These are phyloP conservation scores for Neopestalotiopsis rosae DNA, from an alignment of 2,329 filamentous ascomycete species.

Conservation along the genomic window DNA sequence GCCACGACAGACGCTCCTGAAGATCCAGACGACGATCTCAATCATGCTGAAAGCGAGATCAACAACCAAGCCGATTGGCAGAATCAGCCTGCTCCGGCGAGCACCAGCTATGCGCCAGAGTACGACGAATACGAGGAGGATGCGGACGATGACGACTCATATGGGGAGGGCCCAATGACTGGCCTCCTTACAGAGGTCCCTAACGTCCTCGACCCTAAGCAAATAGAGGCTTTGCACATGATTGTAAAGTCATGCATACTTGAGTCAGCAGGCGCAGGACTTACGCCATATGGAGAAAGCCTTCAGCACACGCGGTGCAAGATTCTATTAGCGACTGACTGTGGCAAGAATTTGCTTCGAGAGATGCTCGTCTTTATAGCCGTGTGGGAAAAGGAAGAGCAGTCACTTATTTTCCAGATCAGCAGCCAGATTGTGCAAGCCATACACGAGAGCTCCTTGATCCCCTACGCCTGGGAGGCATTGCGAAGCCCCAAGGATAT, in stretches of 20 bases:
- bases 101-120: conserved; percentile 46
- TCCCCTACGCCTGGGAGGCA: conserved; percentile 91
- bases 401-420: conserved; percentile 94
- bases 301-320: conserved; percentile 90
- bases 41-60: conserved; percentile 43
- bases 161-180: conserved; percentile 77
- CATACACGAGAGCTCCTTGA: conserved; percentile 84
- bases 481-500: conserved; percentile 94
- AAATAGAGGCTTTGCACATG: conserved; percentile 96
- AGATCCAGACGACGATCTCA: conserved; percentile 39
- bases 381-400: conserved; percentile 93
- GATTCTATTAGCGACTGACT: conserved; percentile 87
- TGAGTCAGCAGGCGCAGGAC: conserved; percentile 75
- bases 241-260: conserved; percentile 95
- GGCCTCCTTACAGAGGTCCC: conserved; percentile 92
- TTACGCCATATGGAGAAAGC: conserved; percentile 74
- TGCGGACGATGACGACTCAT: conserved; percentile 74
- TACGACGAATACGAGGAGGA: conserved; percentile 59
- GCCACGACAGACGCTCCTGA: conserved; percentile 43
- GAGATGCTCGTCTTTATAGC: conserved; percentile 96
- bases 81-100: conserved; percentile 46
- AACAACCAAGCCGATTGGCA: conserved; percentile 39
- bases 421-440: conserved; percentile 96
- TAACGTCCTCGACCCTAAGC: conserved; percentile 89
- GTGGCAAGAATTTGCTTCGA: conserved; percentile 84